Base-by-base conservation (phyloP, 139 green algal genomes). In the Bryopsis sp. region DNA sequence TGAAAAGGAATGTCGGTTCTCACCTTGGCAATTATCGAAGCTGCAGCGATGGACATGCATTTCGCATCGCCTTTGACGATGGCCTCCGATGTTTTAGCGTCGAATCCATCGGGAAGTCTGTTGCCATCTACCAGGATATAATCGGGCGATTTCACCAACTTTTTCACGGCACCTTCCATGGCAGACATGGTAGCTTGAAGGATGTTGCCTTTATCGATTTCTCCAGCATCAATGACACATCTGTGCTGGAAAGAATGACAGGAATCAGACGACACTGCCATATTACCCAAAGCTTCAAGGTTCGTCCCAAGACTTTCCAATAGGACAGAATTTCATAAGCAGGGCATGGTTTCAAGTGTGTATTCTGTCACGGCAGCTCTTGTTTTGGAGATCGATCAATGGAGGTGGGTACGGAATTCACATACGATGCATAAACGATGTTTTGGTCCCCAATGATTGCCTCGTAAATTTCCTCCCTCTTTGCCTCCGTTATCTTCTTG, bases 121-220 rank as follows among this genome's bases (percentile, higher is more conserved):
- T 90, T 92, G 34, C 89, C 88, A 54, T 95, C 89, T 5, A 96
- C 78, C 2, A 95, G 78, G 32, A 84, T 33, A 72, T 79, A 89
- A 39, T 91, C 82, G 2, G 70, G 28, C 2, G 6, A 1, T 5
- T n/a, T 8, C 0, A 69, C 29, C 68, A 95, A 77, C 0, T 43
- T 54, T 3, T 50, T 61, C 0, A 80, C 82, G 7, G 87, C 82
- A 1, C 63, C 46, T 37, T 75, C 58, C 89, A 95, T 95, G 24
- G 89, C 89, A 43, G 72, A 67, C 61, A 95, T 64, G 0, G 87
- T 76, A 0, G 88, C 88, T 72, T 90, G 81, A 70, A 96, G 74
- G 47, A 97, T 97, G 82, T 97, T 97, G 70, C 96, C 89, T 6
- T 79, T 39, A 73, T 97, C 91, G 37, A 97, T 97, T 7, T 61